Evolutionary conservation across 176 grass and related monocot genomes (phyloP).

Genomic region (Rhipidocladum racemiflorum): DNA sequence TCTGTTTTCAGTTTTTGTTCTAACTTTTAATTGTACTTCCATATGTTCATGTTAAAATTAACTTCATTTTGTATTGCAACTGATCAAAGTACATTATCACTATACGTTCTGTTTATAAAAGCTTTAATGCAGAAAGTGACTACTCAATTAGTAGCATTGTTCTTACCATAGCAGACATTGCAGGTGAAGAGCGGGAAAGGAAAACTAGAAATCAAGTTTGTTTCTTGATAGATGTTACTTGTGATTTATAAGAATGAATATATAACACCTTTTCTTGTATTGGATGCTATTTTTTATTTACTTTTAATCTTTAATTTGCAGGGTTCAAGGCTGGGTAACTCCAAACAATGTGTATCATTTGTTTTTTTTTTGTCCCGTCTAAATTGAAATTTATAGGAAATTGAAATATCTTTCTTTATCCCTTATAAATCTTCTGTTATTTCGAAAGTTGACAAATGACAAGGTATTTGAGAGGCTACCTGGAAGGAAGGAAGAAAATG

Average conservation of each 20-base stretch:
- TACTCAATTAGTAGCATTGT: too few relatives aligned
- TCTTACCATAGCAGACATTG: too few relatives aligned
- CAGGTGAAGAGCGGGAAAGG: too few relatives aligned
- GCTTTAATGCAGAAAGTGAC: conserved; percentile 7
- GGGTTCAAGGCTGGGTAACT: conserved; percentile 47
- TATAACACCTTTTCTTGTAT: conserved; percentile 4
- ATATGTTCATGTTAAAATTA: neutral
- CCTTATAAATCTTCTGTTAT: conserved; percentile 12
- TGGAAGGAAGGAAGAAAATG: conserved; percentile 87
- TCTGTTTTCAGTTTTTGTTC: neutral
- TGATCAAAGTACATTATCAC: conserved; percentile 92
- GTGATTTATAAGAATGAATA: too few relatives aligned
- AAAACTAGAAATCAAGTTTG: too few relatives aligned
- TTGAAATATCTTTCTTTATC: too few relatives aligned
- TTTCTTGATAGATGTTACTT: too few relatives aligned
- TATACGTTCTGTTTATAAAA: conserved; percentile 38
- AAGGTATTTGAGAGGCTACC: conserved; percentile 87
- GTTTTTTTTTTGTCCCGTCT: neutral
- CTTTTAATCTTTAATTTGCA: conserved; percentile 29
- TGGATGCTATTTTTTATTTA: neutral
- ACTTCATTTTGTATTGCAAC: conserved; percentile 36
- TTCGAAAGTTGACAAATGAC: conserved; percentile 79
- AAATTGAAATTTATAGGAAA: neutral
- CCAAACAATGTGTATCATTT: neutral
- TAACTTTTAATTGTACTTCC: neutral